Evolutionary conservation across 2,329 filamentous ascomycete genomes (phyloP), one percentile per base, ranked within the genome.

Genomic region (Leptographium radiaticola): DNA sequence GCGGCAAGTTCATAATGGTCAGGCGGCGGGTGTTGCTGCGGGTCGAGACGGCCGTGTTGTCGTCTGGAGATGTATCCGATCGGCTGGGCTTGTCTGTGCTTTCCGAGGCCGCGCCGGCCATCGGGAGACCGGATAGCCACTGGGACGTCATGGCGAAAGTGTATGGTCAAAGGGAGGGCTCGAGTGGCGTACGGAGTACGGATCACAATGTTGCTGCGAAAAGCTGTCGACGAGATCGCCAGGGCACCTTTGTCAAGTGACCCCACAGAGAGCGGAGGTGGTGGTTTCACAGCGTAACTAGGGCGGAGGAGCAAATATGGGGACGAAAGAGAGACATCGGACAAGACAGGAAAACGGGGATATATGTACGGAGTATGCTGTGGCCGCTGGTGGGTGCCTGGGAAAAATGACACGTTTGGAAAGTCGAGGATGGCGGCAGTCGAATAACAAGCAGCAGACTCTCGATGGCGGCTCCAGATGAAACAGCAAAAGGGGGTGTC

Each of bases 1-100:
- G 71, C 2, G 84, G 84, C 2, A 87, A 69, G 16, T 67, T 65
- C 63, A 74, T 70, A 33, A 54, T 36, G 45, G 34, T 45, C 25
- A 52, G 15, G 15, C 20, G 31, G 16, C 20, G 16, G 18, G 46
- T 33, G 36, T 38, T 25, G 38, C 34, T 20, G 49, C 25, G 6
- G 40, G 34, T 7, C 10, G 34, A 30, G 33, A 15, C 34, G n/a
- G 33, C 34, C 7, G 18, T 42, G 36, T 6, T 42, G 13, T 43
- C 38, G 25, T 31, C 25, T 13, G 6, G 36, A 20, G 49, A 18
- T 12, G 20, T 33, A 38, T 30, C 36, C 18, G 20, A 11, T 10
- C 20, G 12, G 4, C 4, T 15, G 42, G 8, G 12, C 16, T 6
- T 42, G 5, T 16, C n/a, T 31, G 18, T 13, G 12, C 20, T 13